Evolutionary conservation across 2,329 filamentous ascomycete genomes (phyloP).

Genomic region (Ciborinia camelliae): DNA sequence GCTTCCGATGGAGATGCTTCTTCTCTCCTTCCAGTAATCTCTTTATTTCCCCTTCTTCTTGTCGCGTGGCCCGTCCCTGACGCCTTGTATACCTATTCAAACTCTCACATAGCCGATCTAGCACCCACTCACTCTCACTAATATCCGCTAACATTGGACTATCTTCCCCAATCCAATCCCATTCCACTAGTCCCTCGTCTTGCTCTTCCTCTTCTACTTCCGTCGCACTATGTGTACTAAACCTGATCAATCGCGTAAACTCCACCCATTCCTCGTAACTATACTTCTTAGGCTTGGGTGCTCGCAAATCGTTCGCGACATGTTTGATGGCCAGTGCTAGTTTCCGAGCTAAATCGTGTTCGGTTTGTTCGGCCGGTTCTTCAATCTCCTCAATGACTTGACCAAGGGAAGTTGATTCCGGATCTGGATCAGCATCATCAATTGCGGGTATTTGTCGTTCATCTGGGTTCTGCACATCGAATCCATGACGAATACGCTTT

Average conservation of each 20-base stretch:
- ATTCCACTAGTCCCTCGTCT: conserved; percentile 58
- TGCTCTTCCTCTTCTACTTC: conserved; percentile 46
- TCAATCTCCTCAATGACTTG: conserved; percentile 38
- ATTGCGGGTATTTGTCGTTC: conserved; percentile 27
- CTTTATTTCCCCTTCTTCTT: background rate
- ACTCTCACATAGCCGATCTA: conserved; percentile 64
- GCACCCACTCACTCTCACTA: conserved; percentile 63
- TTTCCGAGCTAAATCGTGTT: conserved; percentile 51
- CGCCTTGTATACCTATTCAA: conserved; percentile 43
- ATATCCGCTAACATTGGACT: conserved; percentile 63
- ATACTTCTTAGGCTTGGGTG: conserved; percentile 50
- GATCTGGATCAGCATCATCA: background rate
- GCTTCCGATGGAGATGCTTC: background rate
- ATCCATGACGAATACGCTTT: conserved; percentile 41
- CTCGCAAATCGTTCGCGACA: conserved; percentile 52
- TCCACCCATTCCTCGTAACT: conserved; percentile 67
- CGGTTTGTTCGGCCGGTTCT: conserved; percentile 36
- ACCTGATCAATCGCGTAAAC: conserved; percentile 60
- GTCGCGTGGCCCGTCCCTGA: conserved; percentile 30
- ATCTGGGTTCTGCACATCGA: conserved; percentile 37
- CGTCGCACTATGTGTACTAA: conserved; percentile 41
- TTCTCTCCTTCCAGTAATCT: background rate
- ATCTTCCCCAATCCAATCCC: conserved; percentile 70
- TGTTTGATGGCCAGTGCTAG: conserved; percentile 55
- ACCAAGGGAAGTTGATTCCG: conserved; percentile 15